A percentile compares a stretch with the other conserved stretches of the same genome.
These are phyloP conservation scores for Ophioceras dolichostomum DNA, from an alignment of 2,329 filamentous ascomycete species.

Conservation along the genomic window DNA sequence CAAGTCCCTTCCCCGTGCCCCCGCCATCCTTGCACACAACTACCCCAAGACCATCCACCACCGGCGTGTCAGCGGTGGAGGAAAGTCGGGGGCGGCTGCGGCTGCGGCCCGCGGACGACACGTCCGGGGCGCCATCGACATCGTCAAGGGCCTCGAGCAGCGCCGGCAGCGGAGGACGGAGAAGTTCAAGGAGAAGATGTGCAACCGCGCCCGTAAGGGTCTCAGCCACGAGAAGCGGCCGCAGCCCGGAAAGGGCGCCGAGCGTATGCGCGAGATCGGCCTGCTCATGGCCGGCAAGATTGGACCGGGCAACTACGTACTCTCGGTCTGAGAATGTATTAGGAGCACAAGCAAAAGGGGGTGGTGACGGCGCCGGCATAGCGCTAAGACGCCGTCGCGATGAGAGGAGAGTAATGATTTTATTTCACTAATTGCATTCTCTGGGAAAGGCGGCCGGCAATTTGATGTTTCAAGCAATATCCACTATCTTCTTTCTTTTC, in stretches of 20 bases:
- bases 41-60: conserved; percentile 14
- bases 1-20: conserved; percentile 74
- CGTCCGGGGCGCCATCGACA: conserved; percentile 88
- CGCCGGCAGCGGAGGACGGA: conserved; percentile 89
- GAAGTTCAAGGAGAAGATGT: conserved; percentile 83
- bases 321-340: conserved; percentile 59
- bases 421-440: no score
- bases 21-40: conserved; percentile 53
- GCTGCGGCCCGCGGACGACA: conserved; percentile 42
- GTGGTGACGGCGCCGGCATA: no score
- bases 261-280: conserved; percentile 88
- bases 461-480: no score
- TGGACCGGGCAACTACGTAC: conserved; percentile 63
- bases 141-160: conserved; percentile 89
- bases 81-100: conserved; percentile 12
- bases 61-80: no score
- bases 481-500: not conserved
- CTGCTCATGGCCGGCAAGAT: conserved; percentile 75
- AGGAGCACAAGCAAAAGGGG: no score
- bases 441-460: no score
- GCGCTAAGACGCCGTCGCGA: no score
- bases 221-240: conserved; percentile 48
- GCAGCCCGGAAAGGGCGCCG: conserved; percentile 73
- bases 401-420: no score
- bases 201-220: conserved; percentile 66